Base-by-base conservation (phyloP, 2,329 filamentous ascomycete genomes). In the Colletotrichum cereale region DNA sequence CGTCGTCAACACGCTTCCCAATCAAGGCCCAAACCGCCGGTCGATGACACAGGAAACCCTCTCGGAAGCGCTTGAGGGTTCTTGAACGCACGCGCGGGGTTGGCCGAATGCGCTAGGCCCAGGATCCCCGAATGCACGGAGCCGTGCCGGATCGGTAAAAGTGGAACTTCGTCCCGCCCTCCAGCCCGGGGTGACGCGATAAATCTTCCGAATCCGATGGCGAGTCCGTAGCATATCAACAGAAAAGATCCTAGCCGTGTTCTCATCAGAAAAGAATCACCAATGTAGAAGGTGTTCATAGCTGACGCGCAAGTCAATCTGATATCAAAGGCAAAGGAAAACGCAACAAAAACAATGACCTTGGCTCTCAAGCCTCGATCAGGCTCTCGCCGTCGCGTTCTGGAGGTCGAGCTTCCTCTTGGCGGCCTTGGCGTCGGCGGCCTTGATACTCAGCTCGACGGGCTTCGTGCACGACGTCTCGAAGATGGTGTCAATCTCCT, bases 401-500 rank as follows among this genome's bases (percentile, higher is more conserved):
- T 71, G 62, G 4, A 48, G 55, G 40, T 71, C 67, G 26, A 71
- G 63, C 31, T 62, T 71, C 50, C 7, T 40, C 48, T 71, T 69
- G n/a, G 47, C 66, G 29, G 34, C 24, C 72, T 73, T 73, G 47
- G 72, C 72, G 16, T 73, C 66, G 2, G 69, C 62, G 53, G 73
- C 73, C 66, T 73, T 73, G 40, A 73, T 68, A 18, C 69, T 72
- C 18, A 73, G 62, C 62, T 73, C 70, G 16, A 72, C 65, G 26
- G 72, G 72, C 48, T 66, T 50, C 2, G 69, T 61, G 36, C 70
- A 66, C 5, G 65, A 34, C 3, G 72, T 73, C 62, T 73, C 72
- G 70, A 90, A 90, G 66, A 90, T 87, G 53, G 84, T 85, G 74
- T 89, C 87, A 62, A 89, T 89, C 78, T 89, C 87, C 76, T 89